Base-by-base conservation (phyloP, 2,329 filamentous ascomycete species). In the Xylariomycetidae sp. region DNA sequence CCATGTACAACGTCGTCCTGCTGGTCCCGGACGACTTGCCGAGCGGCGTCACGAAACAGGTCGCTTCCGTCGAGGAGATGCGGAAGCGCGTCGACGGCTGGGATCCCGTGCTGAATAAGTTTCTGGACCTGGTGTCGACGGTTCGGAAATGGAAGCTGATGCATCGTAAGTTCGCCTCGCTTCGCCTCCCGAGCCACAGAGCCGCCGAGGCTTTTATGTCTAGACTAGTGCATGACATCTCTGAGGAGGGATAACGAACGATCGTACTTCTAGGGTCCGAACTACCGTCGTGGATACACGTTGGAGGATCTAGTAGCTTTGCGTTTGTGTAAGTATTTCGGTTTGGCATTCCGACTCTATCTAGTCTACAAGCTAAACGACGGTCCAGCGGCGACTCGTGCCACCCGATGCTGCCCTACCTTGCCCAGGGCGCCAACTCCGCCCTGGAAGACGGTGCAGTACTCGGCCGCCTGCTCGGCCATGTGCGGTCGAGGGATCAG, bases 1-100 rank as follows among this genome's bases (percentile, higher is more conserved):
- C 61, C 1, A 69, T 80, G 63, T 80, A 75, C 43, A 85, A 85
- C 37, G 67, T 86, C 5, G 80, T 85, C 0, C 58, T 85, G 2
- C 58, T 84, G 1, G 70, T 75, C 8, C 81, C 82, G 0, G 81
- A 85, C 48, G 69, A 80, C 42, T 53, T 83, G 0, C 75, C 77
- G 0, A 54, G 62, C 2, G 66, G 67, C 1, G 70, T 79, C 1
- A 64, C 68, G 9, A 68, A 69, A 19, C 60, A 68, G 33, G 45
- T 63, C 2, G 80, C 74, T 2, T 71, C 70, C 6, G 45, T 78
- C 0, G 70, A 75, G 10, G 77, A 85, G 56, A 80, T 84, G 75
- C 65, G 61, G 31, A 59, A 59, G 4, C 50, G 80, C 2, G 84
- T 85, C 48, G 56, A 61, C 5, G 66, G 63, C 1, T 86, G 82